phyloP scores from a whole-genome alignment of 1,139 yeast genomes.

The Yamadazyma atmosphaerica region DNA sequence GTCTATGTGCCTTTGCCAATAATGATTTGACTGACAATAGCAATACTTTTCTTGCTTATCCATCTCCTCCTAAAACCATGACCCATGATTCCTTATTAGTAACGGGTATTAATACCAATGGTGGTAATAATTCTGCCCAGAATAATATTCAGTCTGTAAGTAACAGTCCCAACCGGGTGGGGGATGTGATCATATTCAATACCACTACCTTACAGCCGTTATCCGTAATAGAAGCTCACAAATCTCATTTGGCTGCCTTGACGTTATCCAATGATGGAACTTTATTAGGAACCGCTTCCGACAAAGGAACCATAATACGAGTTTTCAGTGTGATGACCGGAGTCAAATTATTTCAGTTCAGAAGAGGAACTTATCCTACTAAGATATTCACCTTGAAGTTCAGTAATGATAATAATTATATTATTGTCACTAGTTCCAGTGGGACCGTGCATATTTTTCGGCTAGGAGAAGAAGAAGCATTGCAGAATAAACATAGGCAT shows the following conservation, averaged over 20 bases:
- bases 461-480: slow-evolving; percentile 59
- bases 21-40: slow-evolving; percentile 43
- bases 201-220: slow-evolving; percentile 76
- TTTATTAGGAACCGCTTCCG: slow-evolving; percentile 88
- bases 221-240: slow-evolving; percentile 91
- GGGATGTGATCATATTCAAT: slow-evolving; percentile 88
- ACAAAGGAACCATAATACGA: slow-evolving; percentile 90
- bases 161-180: slow-evolving; percentile 56
- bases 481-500: slow-evolving; percentile 40
- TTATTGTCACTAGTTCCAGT: slow-evolving; percentile 86
- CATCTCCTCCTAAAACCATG: slow-evolving; percentile 68
- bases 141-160: slow-evolving; percentile 47
- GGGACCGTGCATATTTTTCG: slow-evolving; percentile 92
- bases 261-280: slow-evolving; percentile 80
- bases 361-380: slow-evolving; percentile 94
- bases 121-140: slow-evolving; percentile 43
- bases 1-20: slow-evolving; percentile 68
- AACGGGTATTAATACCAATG: slow-evolving; percentile 46
- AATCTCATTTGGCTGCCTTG: slow-evolving; percentile 77
- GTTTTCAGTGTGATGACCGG: slow-evolving; percentile 87
- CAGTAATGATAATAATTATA: slow-evolving; percentile 69
- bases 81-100: slow-evolving; percentile 46
- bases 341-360: slow-evolving; percentile 78
- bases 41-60: slow-evolving; percentile 76
- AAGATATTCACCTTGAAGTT: slow-evolving; percentile 82